These are phyloP conservation scores for Tetrahymena borealis DNA, from an alignment of 73 alveolate species.

Conservation along the genomic window DNA sequence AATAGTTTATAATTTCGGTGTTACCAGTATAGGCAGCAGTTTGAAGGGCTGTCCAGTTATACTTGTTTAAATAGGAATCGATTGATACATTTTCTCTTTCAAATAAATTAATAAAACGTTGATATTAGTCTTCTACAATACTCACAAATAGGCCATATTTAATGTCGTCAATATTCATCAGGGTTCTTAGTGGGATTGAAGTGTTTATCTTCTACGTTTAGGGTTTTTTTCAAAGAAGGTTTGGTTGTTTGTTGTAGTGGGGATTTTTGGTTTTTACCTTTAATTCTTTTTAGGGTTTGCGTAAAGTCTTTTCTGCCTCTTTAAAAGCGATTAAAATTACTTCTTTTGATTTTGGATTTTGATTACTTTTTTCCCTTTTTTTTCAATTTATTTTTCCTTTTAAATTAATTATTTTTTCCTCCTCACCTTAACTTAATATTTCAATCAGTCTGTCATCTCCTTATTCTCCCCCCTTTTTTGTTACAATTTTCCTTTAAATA, in stretches of 20 bases:
- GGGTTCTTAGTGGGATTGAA: background rate
- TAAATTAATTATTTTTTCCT: background rate
- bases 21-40: background rate
- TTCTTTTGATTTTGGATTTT: background rate
- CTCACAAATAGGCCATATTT: conserved; percentile 1
- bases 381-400: background rate
- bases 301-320: background rate
- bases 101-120: background rate
- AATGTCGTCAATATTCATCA: background rate
- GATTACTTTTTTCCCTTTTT: background rate
- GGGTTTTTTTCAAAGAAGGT: background rate
- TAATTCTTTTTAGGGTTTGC: background rate
- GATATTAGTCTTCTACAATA: background rate
- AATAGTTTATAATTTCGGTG: background rate
- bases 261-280: background rate
- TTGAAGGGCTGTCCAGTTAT: background rate
- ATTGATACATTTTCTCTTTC: background rate
- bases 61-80: background rate
- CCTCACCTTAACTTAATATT: background rate
- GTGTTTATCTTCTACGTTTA: background rate
- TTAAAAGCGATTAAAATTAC: background rate
- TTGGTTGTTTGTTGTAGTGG: background rate
- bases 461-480: background rate
- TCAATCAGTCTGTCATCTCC: background rate
- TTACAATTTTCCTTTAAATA: background rate